Base-by-base conservation (phyloP, 371 early-diverging fungal genomes). In the Choanephora cucurbitarum region DNA sequence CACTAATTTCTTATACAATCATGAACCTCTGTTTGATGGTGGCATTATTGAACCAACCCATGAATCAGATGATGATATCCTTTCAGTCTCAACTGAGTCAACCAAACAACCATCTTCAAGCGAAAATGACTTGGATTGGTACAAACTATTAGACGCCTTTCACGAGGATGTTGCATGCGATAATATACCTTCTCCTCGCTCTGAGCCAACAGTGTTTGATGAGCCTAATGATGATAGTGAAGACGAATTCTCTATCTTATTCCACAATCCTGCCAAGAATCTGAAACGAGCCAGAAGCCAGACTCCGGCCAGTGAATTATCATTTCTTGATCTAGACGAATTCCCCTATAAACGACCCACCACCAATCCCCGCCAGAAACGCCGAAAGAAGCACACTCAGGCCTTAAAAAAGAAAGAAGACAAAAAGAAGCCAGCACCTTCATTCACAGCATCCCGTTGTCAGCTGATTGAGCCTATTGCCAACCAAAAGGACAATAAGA, bases 11-110 rank as follows among this genome's bases (percentile, higher is more conserved):
- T 47, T 69, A 49, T 62, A 64, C 41, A 64, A 69, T 43, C 61
- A 69, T 58, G 69, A 69, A 13, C 69, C 69, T 19, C 50, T 69
- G 33, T 69, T 69, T 62, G 69, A 69, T 45, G 67, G 67, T 22
- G 56, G 62, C 17, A 61, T 61, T 22, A 52, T 62, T 7, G 60
- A 55, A 40, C 56, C 44, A 28, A 40, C 52, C 4, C 28, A 48
- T 5, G 40, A 7, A 8, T 13, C 42, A 6, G 1, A 19, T n/a
- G 46, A 46, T 24, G 54, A 59, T 43, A 28, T 28, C 11, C 45
- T 18, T 10, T 56, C 56, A 24, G 28, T 41, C 15, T n/a, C 43
- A 11, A 32, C 42, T 2, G 48, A 46, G 19, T 48, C 54, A 28
- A 54, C 37, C 7, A 28, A 58, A 19, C 47, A 46, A 32, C 40